Percentiles rank a stretch among this genome's conserved stretches.
Evolutionary conservation across 305 asterid species (phyloP).

Genomic region (Salvia sclarea): DNA sequence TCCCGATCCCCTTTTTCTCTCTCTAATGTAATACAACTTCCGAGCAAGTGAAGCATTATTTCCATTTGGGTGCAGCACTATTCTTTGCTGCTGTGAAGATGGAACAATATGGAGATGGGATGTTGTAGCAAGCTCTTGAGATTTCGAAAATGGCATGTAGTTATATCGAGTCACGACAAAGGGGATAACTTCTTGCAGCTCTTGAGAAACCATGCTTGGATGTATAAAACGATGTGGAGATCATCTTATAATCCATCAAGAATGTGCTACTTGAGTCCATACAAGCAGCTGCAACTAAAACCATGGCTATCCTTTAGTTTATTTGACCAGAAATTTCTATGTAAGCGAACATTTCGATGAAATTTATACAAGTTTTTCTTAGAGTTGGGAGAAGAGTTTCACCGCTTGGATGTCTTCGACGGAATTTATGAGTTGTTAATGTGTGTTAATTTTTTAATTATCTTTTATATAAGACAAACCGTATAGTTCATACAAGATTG

Average conservation of each 20-base stretch:
- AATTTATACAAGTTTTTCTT: too few species aligned
- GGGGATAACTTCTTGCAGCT: not conserved
- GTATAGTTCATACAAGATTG: too few species aligned
- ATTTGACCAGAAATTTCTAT: not conserved
- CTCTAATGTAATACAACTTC: not conserved
- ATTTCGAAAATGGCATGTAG: not conserved
- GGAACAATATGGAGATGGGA: slow-evolving; percentile 99
- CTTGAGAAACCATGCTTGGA: not conserved
- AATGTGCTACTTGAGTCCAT: too few species aligned
- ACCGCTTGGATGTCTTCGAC: too few species aligned
- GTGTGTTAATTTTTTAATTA: too few species aligned
- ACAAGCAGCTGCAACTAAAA: not conserved
- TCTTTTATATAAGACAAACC: too few species aligned
- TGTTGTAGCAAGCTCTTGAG: slow-evolving; percentile 63
- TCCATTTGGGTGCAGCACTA: slow-evolving; percentile 57
- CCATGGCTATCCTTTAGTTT: not conserved
- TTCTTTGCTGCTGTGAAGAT: slow-evolving; percentile 95
- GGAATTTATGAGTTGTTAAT: too few species aligned
- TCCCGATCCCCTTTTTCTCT: not conserved
- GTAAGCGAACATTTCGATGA: slow-evolving; percentile 6
- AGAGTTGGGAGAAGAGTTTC: too few species aligned
- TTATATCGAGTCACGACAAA: not conserved
- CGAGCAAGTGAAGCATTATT: slow-evolving; percentile 5
- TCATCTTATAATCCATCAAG: too few species aligned
- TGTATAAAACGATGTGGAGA: too few species aligned